Conservation (phyloP, 139 green algal genomes). For the Nannochloris sp. region DNA sequence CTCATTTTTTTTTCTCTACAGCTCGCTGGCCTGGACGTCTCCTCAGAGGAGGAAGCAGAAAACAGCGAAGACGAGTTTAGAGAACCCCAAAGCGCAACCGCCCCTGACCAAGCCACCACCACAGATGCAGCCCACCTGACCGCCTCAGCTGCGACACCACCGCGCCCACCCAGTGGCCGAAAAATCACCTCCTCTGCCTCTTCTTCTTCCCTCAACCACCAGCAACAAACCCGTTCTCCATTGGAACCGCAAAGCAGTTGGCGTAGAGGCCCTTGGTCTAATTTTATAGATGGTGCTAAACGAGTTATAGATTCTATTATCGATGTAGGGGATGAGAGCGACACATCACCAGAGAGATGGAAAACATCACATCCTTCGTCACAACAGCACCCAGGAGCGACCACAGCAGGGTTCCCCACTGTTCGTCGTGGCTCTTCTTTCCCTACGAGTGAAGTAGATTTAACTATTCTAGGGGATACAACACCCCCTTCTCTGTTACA, state of each 20-base stretch:
- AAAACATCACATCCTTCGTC: neutral
- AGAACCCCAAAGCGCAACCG: neutral
- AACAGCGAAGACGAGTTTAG: neutral
- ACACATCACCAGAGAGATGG: neutral
- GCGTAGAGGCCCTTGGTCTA: neutral
- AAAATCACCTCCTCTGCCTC: neutral
- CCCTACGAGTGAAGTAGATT: neutral
- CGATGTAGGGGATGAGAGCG: neutral
- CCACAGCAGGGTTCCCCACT: neutral
- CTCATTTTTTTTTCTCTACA: neutral
- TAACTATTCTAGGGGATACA: neutral
- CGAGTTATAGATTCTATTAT: constrained; percentile 1
- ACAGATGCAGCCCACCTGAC: neutral
- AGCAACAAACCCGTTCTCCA: neutral
- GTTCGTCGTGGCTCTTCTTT: neutral
- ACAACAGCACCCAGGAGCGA: neutral
- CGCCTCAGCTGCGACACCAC: neutral
- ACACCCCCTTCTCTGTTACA: neutral
- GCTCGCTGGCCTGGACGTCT: neutral
- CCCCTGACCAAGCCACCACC: neutral
- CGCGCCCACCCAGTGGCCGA: neutral
- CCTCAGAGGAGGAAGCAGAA: neutral
- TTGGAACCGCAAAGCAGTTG: too few relatives aligned
- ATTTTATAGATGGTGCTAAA: neutral
- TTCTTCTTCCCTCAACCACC: neutral